These are phyloP conservation scores for Knufia petricola DNA, from an alignment of 2,329 filamentous ascomycete genomes.

Conservation along the genomic window DNA sequence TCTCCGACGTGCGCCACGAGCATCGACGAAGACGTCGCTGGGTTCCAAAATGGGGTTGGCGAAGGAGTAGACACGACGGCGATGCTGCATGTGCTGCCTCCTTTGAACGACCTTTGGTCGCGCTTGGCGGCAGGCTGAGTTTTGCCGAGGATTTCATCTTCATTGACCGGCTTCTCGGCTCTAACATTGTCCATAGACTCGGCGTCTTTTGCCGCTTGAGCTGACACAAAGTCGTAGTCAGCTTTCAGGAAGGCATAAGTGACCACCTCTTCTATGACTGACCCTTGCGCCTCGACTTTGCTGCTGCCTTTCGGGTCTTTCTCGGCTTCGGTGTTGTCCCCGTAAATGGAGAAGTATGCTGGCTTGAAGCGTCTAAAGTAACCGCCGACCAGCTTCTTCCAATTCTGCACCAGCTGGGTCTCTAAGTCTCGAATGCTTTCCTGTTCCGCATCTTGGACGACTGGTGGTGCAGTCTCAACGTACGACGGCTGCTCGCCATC, in stretches of 20 bases:
- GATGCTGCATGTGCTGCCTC: conserved; percentile 84
- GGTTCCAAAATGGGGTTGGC: conserved; percentile 90
- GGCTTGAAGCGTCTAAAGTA: conserved; percentile 91
- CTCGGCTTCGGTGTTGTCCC: conserved; percentile 25
- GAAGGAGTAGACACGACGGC: conserved; percentile 88
- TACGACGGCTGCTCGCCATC: conserved; percentile 18
- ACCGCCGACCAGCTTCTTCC: conserved; percentile 77
- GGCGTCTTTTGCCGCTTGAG: conserved; percentile 72
- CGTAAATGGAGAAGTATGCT: conserved; percentile 55
- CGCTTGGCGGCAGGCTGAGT: conserved; percentile 31
- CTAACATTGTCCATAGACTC: conserved; percentile 53
- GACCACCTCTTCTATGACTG: conserved; percentile 50
- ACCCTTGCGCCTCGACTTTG: conserved; percentile 27
- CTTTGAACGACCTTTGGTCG: conserved; percentile 59
- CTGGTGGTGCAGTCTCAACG: conserved; percentile 31
- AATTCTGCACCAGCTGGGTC: conserved; percentile 60
- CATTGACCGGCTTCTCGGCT: conserved; percentile 70
- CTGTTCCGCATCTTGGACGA: conserved; percentile 46
- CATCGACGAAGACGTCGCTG: conserved; percentile 70
- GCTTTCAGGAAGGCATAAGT: conserved; percentile 89
- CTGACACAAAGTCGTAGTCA: conserved; percentile 86
- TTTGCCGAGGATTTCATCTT: conserved; percentile 54
- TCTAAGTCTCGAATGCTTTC: conserved; percentile 60
- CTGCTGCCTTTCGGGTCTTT: conserved; percentile 25
- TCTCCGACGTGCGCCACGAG: conserved; percentile 88